Evolutionary conservation across 1,284 basidiomycete species (phyloP).

Genomic region (Tilletiopsis washingtonensis): DNA sequence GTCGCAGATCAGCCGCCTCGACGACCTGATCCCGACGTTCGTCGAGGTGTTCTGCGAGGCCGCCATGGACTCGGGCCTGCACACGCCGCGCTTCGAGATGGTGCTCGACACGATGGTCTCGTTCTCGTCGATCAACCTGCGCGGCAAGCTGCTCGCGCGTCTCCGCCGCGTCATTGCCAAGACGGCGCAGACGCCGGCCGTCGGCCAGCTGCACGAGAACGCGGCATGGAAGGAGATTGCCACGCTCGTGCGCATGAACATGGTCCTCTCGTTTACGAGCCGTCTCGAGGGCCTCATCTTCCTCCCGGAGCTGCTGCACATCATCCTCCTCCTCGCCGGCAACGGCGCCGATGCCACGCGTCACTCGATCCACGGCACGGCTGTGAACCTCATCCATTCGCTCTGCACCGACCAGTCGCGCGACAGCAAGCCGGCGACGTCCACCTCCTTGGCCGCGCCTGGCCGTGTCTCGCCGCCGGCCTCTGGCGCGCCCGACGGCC

Average conservation of each 20-base stretch:
- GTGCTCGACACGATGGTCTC: constrained; percentile 44
- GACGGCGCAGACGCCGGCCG: constrained; percentile 35
- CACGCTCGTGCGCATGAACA: constrained; percentile 41
- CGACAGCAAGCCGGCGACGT: neutral
- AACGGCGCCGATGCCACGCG: constrained; percentile 37
- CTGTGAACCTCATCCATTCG: constrained; percentile 41
- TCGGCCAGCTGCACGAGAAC: constrained; percentile 32
- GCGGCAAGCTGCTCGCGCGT: constrained; percentile 38
- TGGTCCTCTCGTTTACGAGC: constrained; percentile 40
- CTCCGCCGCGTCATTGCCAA: constrained; percentile 37
- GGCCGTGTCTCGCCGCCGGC: neutral
- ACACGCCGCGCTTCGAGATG: constrained; percentile 39
- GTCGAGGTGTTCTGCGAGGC: constrained; percentile 40
- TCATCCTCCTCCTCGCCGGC: constrained; percentile 38
- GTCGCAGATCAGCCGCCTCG: constrained; percentile 39
- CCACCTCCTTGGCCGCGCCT: too few species aligned
- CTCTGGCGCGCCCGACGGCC: constrained; percentile 1
- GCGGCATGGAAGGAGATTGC: constrained; percentile 42
- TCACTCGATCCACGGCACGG: constrained; percentile 31
- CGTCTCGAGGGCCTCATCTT: constrained; percentile 35
- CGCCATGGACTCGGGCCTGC: constrained; percentile 40
- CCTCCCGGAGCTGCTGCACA: constrained; percentile 37
- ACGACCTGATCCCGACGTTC: constrained; percentile 37
- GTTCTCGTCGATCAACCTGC: constrained; percentile 38
- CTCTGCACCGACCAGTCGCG: constrained; percentile 36